A percentile compares a stretch with the other conserved stretches of the same genome.
Conservation (phyloP, 768 basidiomycete species). For the Lanmaoa rubissima region DNA sequence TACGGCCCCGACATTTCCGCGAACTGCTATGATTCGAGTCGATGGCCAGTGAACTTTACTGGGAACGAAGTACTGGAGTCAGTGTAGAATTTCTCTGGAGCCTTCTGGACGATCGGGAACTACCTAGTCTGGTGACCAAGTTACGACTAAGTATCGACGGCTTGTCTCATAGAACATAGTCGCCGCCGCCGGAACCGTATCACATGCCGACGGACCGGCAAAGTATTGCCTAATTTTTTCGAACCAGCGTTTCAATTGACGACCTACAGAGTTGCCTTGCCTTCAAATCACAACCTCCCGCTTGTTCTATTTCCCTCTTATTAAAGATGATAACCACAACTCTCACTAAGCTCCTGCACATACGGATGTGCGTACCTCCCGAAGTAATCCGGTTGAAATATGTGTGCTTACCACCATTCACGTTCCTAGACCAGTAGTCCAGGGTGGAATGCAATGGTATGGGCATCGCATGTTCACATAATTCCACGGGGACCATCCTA, state of each 20-base stretch:
- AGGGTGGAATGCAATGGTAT: slow-evolving; percentile 92
- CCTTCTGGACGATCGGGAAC: too few species aligned
- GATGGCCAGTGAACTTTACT: not conserved
- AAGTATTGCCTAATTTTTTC: too few species aligned
- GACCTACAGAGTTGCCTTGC: not conserved
- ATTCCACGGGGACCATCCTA: not conserved
- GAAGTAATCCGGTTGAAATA: not conserved
- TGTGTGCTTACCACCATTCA: not conserved
- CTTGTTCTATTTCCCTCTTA: not conserved
- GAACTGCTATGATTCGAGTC: not conserved
- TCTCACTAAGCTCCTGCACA: slow-evolving; percentile 63
- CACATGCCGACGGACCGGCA: not conserved
- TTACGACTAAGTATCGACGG: too few species aligned
- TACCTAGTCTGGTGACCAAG: too few species aligned
- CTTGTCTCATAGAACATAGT: too few species aligned
- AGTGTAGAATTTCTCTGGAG: not conserved
- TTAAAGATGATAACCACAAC: slow-evolving; percentile 45
- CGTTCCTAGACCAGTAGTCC: slow-evolving; percentile 64
- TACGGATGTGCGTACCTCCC: slow-evolving; percentile 53
- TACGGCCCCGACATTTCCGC: not conserved
- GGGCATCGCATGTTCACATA: not conserved
- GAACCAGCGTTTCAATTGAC: too few species aligned
- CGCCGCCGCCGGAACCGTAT: not conserved
- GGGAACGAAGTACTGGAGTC: not conserved
- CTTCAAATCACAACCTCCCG: not conserved